Conservation (phyloP, 2,329 filamentous ascomycete genomes). For the Colletotrichum simmondsii region DNA sequence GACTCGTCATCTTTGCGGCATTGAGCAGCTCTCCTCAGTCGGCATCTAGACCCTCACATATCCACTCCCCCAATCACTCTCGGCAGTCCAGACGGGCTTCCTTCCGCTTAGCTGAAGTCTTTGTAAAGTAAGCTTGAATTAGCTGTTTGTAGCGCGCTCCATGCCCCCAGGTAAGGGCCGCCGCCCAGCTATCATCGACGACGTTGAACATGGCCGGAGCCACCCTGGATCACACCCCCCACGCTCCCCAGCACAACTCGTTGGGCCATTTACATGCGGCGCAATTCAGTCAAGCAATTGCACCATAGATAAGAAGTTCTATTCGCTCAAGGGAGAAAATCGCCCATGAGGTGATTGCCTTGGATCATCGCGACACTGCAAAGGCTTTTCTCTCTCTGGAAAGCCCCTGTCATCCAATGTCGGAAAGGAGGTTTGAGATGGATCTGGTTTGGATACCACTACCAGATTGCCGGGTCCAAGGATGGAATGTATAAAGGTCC, state of each 20-base stretch:
- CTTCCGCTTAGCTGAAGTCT: not conserved
- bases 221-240: conserved; percentile 24
- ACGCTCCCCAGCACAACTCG: conserved; percentile 9
- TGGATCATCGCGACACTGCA: conserved; percentile 21
- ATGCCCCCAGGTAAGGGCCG: not conserved
- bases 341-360: conserved; percentile 22
- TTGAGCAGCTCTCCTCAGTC: not conserved
- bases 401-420: not conserved
- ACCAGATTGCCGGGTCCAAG: conserved; percentile 17
- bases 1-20: conserved; percentile 12
- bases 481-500: conserved; percentile 26
- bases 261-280: conserved; percentile 1
- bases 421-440: not conserved
- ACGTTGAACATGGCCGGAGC: not conserved
- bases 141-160: not conserved
- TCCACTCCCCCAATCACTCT: not conserved
- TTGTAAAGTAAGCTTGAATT: not conserved
- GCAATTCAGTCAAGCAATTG: conserved; percentile 29
- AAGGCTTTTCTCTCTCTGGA: not conserved
- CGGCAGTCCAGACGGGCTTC: conserved; percentile 8
- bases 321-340: conserved; percentile 5
- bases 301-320: conserved; percentile 34
- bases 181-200: not conserved
- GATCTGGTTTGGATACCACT: not conserved
- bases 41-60: not conserved